These are phyloP conservation scores for Scutellaria minor DNA, from an alignment of 257 asterid genomes.

Conservation along the genomic window DNA sequence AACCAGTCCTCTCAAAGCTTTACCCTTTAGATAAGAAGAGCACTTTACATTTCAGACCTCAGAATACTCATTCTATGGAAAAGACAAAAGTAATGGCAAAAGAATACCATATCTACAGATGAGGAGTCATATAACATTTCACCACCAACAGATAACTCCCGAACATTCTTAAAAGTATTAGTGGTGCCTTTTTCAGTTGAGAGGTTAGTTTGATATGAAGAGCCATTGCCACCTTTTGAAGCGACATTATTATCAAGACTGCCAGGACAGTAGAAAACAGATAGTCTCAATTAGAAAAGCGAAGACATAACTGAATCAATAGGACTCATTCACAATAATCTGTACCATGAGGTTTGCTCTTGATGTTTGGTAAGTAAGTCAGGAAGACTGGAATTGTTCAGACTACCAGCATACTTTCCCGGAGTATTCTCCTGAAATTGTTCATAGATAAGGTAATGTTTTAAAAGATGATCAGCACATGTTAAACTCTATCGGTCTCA, in stretches of 20 bases:
- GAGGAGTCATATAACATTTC: constrained; percentile 51
- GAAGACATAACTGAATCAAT: constrained; percentile 9
- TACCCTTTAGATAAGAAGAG: constrained; percentile 55
- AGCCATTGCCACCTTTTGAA: constrained; percentile 47
- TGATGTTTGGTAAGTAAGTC: constrained; percentile 46
- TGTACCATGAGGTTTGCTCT: constrained; percentile 51
- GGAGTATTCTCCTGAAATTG: constrained; percentile 56
- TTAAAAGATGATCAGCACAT: neutral
- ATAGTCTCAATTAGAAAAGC: constrained; percentile 29
- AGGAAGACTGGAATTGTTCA: constrained; percentile 41
- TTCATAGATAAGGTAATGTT: constrained; percentile 22
- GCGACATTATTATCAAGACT: constrained; percentile 49
- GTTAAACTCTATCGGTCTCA: neutral
- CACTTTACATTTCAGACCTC: constrained; percentile 30
- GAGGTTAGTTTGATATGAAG: constrained; percentile 40
- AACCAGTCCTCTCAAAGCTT: constrained; percentile 80
- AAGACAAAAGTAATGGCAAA: constrained; percentile 30
- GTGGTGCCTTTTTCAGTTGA: constrained; percentile 44
- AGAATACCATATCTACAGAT: constrained; percentile 73
- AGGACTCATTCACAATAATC: constrained; percentile 24
- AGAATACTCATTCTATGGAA: constrained; percentile 25
- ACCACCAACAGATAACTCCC: constrained; percentile 63
- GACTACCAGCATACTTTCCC: constrained; percentile 37
- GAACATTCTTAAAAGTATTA: constrained; percentile 67
- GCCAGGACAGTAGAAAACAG: constrained; percentile 33